Evolutionary conservation across 345 rosid species (phyloP).

Genomic region (Syzygium aqueum): DNA sequence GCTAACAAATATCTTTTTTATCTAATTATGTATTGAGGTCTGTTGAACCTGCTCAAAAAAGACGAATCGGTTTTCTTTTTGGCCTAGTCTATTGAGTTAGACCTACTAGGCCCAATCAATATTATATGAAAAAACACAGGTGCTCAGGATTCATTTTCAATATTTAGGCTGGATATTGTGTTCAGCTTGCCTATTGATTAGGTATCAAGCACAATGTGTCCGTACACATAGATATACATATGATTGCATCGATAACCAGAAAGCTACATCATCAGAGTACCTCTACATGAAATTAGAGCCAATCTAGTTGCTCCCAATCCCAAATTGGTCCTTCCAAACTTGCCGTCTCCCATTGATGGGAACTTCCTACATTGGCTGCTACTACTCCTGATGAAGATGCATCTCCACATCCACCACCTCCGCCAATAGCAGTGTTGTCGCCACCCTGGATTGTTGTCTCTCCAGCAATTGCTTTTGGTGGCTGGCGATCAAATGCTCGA

Average conservation of each 20-base stretch:
- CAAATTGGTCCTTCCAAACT: neutral
- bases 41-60: neutral
- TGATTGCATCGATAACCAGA: neutral
- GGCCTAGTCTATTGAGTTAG: neutral
- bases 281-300: neutral
- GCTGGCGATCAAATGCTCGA: neutral
- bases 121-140: neutral
- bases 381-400: neutral
- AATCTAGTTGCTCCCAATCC: neutral
- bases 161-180: neutral
- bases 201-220: neutral
- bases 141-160: neutral
- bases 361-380: neutral
- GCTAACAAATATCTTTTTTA: neutral
- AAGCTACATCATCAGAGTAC: neutral
- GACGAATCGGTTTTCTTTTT: neutral
- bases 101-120: neutral
- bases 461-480: neutral
- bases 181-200: neutral
- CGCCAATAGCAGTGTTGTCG: neutral
- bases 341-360: neutral
- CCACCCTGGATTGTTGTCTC: neutral
- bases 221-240: neutral
- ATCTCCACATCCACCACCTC: neutral
- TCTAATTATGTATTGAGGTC: neutral